Conservation (phyloP, 306 rosid species). For the Dryas alaskensis region DNA sequence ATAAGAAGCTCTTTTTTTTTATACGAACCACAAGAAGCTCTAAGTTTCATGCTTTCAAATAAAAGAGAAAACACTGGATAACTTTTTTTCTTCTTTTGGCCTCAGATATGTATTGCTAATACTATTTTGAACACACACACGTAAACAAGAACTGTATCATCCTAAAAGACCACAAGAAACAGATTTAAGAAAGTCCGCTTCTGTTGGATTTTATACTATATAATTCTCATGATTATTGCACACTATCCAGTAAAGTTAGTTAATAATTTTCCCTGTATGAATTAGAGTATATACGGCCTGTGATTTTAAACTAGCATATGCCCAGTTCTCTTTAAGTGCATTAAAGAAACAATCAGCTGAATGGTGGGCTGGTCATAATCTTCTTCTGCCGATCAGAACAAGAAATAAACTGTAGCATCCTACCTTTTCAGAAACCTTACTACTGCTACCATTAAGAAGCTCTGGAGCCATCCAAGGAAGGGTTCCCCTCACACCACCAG, state of each 20-base stretch:
- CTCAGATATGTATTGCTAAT: neutral
- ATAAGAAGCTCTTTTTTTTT: neutral
- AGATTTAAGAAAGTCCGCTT: neutral
- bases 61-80: neutral
- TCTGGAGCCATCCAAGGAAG: slow-evolving; percentile 98
- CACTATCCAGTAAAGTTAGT: neutral
- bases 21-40: neutral
- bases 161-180: neutral
- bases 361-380: neutral
- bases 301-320: neutral
- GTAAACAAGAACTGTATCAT: neutral
- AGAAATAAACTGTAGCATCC: neutral
- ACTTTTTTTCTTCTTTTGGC: neutral
- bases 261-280: neutral
- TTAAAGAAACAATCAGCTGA: neutral
- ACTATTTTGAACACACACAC: neutral
- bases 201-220: neutral
- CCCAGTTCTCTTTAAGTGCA: neutral
- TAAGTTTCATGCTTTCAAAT: neutral
- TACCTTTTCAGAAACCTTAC: slow-evolving; percentile 92
- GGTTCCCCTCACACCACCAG: slow-evolving; percentile 89
- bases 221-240: neutral
- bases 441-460: slow-evolving; percentile 82
- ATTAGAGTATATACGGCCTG: neutral
- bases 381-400: slow-evolving; percentile 3